Evolutionary conservation across 768 basidiomycete genomes (phyloP).

Genomic region (Xanthoconium stramineum): DNA sequence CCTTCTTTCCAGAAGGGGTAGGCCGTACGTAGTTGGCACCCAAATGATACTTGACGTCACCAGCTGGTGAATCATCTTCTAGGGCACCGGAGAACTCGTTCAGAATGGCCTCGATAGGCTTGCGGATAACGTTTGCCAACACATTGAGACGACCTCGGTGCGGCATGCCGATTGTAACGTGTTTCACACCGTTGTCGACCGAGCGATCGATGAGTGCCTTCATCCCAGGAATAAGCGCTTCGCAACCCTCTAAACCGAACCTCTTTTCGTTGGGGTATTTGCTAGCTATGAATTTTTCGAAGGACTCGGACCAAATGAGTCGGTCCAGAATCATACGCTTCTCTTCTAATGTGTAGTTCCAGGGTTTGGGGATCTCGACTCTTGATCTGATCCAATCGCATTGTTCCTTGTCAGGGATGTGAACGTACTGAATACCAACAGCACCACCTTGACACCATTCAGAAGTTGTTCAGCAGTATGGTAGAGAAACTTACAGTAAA

Average conservation of each 20-base stretch:
- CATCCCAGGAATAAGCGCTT: slow-evolving; percentile 97
- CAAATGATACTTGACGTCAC: slow-evolving; percentile 99
- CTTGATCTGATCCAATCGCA: slow-evolving; percentile 99
- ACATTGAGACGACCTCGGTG: slow-evolving; percentile 99
- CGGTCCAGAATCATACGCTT: slow-evolving; percentile 99
- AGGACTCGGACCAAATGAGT: slow-evolving; percentile 99
- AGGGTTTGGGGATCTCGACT: slow-evolving; percentile 91
- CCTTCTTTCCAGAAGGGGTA: slow-evolving; percentile 97
- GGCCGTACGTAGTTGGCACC: slow-evolving; percentile 99
- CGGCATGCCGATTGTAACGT: slow-evolving; percentile 98
- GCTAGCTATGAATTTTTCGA: slow-evolving; percentile 97
- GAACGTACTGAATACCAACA: slow-evolving; percentile 87
- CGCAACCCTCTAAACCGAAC: slow-evolving; percentile 98
- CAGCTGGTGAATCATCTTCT: slow-evolving; percentile 76
- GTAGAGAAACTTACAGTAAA: slow-evolving; percentile 73
- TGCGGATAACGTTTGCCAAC: slow-evolving; percentile 96
- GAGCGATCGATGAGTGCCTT: slow-evolving; percentile 99
- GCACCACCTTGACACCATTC: slow-evolving; percentile 59
- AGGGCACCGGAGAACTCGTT: slow-evolving; percentile 89
- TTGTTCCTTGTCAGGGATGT: slow-evolving; percentile 97
- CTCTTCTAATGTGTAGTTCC: slow-evolving; percentile 97
- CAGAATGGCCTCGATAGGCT: slow-evolving; percentile 95
- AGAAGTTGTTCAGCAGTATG: background rate
- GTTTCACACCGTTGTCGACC: slow-evolving; percentile 93
- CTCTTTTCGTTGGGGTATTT: slow-evolving; percentile 99